Evolutionary conservation across 768 basidiomycete species (phyloP), one percentile per base, ranked within the genome.

Genomic region (Suillus placidus): DNA sequence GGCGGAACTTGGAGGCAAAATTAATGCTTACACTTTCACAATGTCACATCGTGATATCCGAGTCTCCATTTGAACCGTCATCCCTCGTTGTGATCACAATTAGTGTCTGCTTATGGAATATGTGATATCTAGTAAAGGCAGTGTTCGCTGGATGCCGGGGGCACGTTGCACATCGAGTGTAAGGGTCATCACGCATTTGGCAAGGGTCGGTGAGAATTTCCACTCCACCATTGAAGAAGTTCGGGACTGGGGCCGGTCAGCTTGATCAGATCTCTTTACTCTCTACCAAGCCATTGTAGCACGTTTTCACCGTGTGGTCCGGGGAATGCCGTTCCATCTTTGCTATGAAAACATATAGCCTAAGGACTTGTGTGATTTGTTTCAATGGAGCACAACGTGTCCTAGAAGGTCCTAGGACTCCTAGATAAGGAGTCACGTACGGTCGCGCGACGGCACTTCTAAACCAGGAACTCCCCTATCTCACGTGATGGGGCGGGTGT

Each of bases 81-180:
- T 3, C 67, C 68, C 75, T 75, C 66, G 69, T 57, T 72, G 62
- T 78, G 71, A 78, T 76, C 77, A 78, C 77, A 68, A 23, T 7
- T 9, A 34, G 30, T 58, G 9, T 66, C 65, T 9, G 2, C 14
- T 68, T 65, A 40, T 49, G 56, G 74, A 8, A 63, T 55, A 37
- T 69, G 65, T 66, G 68, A 73, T 42, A 35, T 64, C 35, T 18
- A 26, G 43, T 13, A 23, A 61, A 63, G 55, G 61, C 54, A 6
- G 47, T 18, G 0, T 2, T 67, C 75, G 75, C 76, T 60, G 70
- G 43, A 20, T 69, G 38, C 57, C 72, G 68, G 23, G 49, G 35
- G 65, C 75, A 76, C 75, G 73, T 73, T 70, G 69, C 49, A 58
- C 61, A 40, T 61, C 52, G 55, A 58, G 57, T 38, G 23, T 58